These are phyloP conservation scores for Pichia ethanolica DNA, from an alignment of 805 yeast genomes.

Conservation along the genomic window DNA sequence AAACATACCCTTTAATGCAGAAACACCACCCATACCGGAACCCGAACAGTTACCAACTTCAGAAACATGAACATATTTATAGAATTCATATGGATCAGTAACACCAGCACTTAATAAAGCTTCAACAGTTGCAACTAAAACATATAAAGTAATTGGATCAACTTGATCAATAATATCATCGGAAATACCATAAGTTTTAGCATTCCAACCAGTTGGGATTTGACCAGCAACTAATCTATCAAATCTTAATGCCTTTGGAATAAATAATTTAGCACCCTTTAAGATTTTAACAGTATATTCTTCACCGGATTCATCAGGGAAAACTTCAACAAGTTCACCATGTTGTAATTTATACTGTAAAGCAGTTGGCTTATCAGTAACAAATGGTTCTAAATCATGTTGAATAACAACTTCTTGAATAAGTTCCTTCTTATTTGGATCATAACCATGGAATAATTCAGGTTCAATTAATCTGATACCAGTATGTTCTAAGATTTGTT, in stretches of 20 bases:
- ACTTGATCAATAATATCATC: constrained; percentile 92
- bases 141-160: constrained; percentile 90
- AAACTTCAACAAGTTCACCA: constrained; percentile 87
- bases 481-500: constrained; percentile 79
- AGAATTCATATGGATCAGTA: constrained; percentile 97
- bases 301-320: constrained; percentile 72
- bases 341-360: constrained; percentile 90
- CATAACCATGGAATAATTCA: constrained; percentile 87
- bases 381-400: constrained; percentile 94
- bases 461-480: constrained; percentile 98
- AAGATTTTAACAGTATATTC: constrained; percentile 85
- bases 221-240: constrained; percentile 85
- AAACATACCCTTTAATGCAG: constrained; percentile 96
- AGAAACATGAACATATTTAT: constrained; percentile 95
- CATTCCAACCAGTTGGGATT: constrained; percentile 98
- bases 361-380: constrained; percentile 91
- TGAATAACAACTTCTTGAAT: constrained; percentile 94
- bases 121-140: constrained; percentile 89
- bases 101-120: constrained; percentile 92
- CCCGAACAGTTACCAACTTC: constrained; percentile 99
- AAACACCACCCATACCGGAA: constrained; percentile 99
- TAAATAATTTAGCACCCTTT: constrained; percentile 84
- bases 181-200: constrained; percentile 87
- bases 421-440: constrained; percentile 87
- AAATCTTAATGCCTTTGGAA: constrained; percentile 78